Evolutionary conservation across 2,329 filamentous ascomycete genomes (phyloP).

Genomic region (Clathrospora elynae): DNA sequence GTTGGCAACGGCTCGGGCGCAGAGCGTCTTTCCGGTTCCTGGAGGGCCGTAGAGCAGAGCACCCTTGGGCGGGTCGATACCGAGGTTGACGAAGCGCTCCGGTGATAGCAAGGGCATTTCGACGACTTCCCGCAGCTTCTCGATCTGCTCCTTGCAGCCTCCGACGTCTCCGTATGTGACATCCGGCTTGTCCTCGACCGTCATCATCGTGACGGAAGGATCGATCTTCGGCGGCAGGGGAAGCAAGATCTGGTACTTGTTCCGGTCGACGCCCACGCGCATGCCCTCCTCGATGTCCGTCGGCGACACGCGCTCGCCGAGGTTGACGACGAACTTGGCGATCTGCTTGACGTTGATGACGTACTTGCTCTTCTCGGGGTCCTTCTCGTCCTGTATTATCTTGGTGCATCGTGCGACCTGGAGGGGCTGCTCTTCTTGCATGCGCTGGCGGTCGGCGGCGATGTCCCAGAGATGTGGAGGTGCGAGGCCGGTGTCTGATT

Average conservation of each 20-base stretch:
- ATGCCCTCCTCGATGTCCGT: constrained; percentile 99
- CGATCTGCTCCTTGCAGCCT: constrained; percentile 98
- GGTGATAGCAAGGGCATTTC: constrained; percentile 97
- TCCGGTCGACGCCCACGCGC: constrained; percentile 96
- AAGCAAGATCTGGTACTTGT: constrained; percentile 98
- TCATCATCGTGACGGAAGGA: constrained; percentile 99
- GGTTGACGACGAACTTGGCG: constrained; percentile 97
- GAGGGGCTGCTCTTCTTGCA: constrained; percentile 96
- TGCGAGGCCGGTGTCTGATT: constrained; percentile 97
- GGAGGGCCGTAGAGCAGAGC: constrained; percentile 95
- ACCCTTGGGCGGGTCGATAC: constrained; percentile 97
- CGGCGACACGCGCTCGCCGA: constrained; percentile 93
- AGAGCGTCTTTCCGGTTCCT: constrained; percentile 98
- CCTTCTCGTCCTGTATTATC: constrained; percentile 96
- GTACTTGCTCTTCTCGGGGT: constrained; percentile 98
- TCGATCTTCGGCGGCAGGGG: constrained; percentile 98
- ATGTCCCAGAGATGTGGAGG: constrained; percentile 99
- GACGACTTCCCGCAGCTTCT: constrained; percentile 97
- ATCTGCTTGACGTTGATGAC: constrained; percentile 99
- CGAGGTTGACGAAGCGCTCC: constrained; percentile 96
- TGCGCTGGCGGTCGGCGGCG: constrained; percentile 95
- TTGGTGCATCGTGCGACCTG: constrained; percentile 98
- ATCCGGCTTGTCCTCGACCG: constrained; percentile 98
- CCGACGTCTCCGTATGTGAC: constrained; percentile 99
- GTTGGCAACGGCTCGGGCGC: constrained; percentile 95